These are phyloP conservation scores for Chromera velia DNA, from an alignment of 73 alveolate genomes.

Conservation along the genomic window DNA sequence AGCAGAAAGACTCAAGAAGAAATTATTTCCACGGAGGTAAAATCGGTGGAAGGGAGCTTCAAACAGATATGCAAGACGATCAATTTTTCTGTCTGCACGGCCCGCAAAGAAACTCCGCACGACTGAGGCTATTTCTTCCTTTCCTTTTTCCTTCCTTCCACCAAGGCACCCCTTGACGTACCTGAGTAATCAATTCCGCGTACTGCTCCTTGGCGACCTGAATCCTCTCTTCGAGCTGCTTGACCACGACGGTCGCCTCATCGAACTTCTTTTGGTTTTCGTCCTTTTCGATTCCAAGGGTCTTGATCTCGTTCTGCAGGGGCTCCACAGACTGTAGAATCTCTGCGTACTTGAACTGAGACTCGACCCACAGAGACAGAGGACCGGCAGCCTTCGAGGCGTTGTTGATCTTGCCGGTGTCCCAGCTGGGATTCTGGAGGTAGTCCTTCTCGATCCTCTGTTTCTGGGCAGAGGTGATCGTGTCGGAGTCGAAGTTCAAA, in stretches of 20 bases:
- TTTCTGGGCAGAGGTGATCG: conserved; percentile 43
- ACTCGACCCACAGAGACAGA: conserved; percentile 91
- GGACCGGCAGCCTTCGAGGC: conserved; percentile 92
- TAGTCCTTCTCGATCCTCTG: conserved; percentile 49
- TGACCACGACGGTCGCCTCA: conserved; percentile 50
- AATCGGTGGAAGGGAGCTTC: too few relatives aligned
- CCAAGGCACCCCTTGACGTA: too few relatives aligned
- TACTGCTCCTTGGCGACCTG: conserved; percentile 75
- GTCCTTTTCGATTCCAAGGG: conserved; percentile 57
- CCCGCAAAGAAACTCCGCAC: too few relatives aligned
- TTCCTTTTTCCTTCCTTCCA: conserved; percentile 64
- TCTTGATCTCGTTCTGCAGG: conserved; percentile 75
- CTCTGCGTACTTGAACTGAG: conserved; percentile 84
- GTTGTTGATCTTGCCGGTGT: conserved; percentile 70
- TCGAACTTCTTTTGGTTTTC: conserved; percentile 55
- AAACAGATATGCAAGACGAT: too few relatives aligned
- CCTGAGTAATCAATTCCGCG: conserved; percentile 76
- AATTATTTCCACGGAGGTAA: too few relatives aligned
- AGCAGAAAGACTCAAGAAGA: too few relatives aligned
- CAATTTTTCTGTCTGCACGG: too few relatives aligned
- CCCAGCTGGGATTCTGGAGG: conserved; percentile 71
- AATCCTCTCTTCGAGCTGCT: conserved; percentile 67
- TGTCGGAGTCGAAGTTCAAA: conserved; percentile 75
- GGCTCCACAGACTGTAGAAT: conserved; percentile 86
- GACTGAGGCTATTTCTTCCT: conserved; percentile 69